A percentile compares a stretch with the other conserved stretches of the same genome.
phyloP scores from a whole-genome alignment of 306 rosid species.

The Rosa rugosa region DNA sequence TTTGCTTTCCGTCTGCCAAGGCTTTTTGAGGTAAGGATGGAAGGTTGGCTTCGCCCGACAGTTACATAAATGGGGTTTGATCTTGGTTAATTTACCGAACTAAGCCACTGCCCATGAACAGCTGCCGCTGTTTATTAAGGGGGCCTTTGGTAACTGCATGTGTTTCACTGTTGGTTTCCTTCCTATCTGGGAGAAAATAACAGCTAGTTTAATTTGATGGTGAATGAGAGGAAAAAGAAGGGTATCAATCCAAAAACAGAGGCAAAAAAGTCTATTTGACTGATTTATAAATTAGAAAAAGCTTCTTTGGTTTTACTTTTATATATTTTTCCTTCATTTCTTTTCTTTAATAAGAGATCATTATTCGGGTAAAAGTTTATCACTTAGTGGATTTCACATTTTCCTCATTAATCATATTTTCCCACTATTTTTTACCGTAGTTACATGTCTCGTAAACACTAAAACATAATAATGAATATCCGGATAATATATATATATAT shows the following conservation, averaged over 20 bases:
- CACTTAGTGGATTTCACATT: too few species aligned
- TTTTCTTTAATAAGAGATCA: too few species aligned
- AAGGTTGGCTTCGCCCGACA: not conserved
- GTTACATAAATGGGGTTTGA: conserved; percentile 5
- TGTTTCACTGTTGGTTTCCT: not conserved
- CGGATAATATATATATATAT: too few species aligned
- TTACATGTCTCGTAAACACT: too few species aligned
- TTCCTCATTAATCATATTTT: too few species aligned
- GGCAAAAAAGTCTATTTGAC: not conserved
- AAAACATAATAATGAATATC: too few species aligned
- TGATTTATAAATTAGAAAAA: not conserved
- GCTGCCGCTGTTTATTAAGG: not conserved
- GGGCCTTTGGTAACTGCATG: not conserved
- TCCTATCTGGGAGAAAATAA: not conserved
- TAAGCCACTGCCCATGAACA: not conserved
- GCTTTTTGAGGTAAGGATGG: not conserved
- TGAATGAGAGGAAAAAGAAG: not conserved
- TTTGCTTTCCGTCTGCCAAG: not conserved
- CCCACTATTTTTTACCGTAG: too few species aligned
- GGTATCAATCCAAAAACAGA: not conserved
- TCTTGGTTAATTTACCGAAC: conserved; percentile 12
- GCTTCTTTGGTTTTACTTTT: not conserved
- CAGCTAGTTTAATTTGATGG: not conserved
- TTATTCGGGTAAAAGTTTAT: too few species aligned
- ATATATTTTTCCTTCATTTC: not conserved